Base-by-base conservation (phyloP, 1,139 yeast genomes). In the Blastobotrys apis region DNA sequence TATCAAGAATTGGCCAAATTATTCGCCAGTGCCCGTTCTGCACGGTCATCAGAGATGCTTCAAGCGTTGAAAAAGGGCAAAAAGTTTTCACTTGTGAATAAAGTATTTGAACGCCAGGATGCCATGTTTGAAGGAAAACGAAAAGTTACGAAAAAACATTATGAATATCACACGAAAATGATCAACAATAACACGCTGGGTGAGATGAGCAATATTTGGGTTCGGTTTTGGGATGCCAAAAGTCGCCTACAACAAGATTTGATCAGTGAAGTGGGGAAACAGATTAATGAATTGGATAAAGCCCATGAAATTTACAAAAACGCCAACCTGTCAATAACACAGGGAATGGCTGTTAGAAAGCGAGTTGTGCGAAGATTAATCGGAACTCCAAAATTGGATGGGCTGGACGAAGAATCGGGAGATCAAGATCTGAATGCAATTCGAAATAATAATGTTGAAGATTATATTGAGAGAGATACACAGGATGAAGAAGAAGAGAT, bases 181-280 rank as follows among this genome's bases (percentile, higher is more conserved):
- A 49, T 62, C 38, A 47, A 46, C 16, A 49, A 52, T 20, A 57
- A 51, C 19, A 47, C 65, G 5, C 43, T 40, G 9, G 60, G 59
- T 16, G 65, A 62, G 40, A 55, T 54, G 8, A 52, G 54, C 29
- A 56, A 57, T 43, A 52, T 55, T 3, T 60, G 65, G 66, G 44
- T 61, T 23, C 59, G 61, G 39, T 63, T 51, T 44, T 34, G 45
- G 47, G 53, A 58, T 27, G 50, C 48, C 19, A 53, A 52, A 39
- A 47, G 37, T 31, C 53, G 51, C 15, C 52, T 62, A 39, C 53
- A 58, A 25, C 54, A 51, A 44, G 43, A 51, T n/a, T 39, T 59
- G 48, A 51, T 54, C 36, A 33, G 37, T 6, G 41, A 54, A 17
- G 44, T 54, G 17, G 47, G 48, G 36, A 48, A 40, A 25, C 43